These are phyloP conservation scores for Bidens hawaiensis DNA, from an alignment of 140 eudicot genomes.

Conservation along the genomic window DNA sequence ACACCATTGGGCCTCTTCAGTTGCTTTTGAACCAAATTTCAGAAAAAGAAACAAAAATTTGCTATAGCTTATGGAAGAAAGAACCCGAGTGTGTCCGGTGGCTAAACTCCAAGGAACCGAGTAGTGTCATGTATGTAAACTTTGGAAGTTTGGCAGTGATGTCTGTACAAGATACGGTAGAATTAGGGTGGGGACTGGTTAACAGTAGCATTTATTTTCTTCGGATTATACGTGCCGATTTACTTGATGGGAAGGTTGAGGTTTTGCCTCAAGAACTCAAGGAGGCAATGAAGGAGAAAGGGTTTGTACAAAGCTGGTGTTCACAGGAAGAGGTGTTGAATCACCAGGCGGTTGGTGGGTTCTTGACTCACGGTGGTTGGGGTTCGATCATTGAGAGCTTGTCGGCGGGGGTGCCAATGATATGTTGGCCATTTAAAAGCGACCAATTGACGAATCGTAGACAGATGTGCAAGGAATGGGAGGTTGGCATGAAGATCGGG, in stretches of 20 bases:
- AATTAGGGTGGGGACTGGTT: not conserved
- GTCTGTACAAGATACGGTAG: not conserved
- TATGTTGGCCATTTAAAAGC: not conserved
- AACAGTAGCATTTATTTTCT: not conserved
- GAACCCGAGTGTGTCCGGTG: not conserved
- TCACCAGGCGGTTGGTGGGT: not conserved
- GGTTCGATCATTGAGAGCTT: not conserved
- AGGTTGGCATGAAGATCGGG: not conserved
- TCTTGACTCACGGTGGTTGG: not conserved
- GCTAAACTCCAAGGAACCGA: not conserved
- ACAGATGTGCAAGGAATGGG: constrained; percentile 22
- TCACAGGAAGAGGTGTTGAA: not conserved
- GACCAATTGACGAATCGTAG: not conserved
- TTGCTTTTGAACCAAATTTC: not conserved
- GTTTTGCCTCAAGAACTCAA: not conserved
- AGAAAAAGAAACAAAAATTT: not conserved
- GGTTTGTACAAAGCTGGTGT: not conserved
- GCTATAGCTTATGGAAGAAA: not conserved
- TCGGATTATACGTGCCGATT: not conserved
- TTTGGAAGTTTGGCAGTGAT: not conserved
- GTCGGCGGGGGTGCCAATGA: not conserved
- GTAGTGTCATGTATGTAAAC: not conserved
- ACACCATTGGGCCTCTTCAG: not conserved
- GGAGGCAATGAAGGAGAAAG: not conserved
- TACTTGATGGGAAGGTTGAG: not conserved